Evolutionary conservation across 352 stramenopile species (phyloP).

Genomic region (Phytopythium vexans): DNA sequence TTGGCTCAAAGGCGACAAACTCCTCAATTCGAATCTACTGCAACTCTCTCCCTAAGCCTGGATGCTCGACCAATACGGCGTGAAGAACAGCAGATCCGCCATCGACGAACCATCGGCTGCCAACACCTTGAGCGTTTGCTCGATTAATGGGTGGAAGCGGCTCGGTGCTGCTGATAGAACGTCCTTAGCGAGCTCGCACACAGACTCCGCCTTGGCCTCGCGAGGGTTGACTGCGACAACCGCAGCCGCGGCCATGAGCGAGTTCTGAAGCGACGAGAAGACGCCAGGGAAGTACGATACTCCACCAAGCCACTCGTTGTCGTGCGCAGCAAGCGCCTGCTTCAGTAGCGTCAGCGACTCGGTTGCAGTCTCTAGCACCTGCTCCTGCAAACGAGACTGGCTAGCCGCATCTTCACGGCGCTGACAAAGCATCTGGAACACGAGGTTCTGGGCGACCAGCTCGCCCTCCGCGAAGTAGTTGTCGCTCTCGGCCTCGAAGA

Average conservation of each 20-base stretch:
- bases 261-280: conserved; percentile 50
- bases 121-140: conserved; percentile 30
- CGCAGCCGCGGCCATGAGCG: conserved; percentile 39
- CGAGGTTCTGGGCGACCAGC: conserved; percentile 54
- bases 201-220: background rate
- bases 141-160: conserved; percentile 31
- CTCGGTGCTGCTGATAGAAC: conserved; percentile 11
- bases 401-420: conserved; percentile 12
- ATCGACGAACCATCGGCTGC: conserved; percentile 6
- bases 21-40: too few relatives aligned
- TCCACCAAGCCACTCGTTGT: conserved; percentile 50
- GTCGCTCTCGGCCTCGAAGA: conserved; percentile 78
- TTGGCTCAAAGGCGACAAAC: too few relatives aligned
- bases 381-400: conserved; percentile 17
- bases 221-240: conserved; percentile 18
- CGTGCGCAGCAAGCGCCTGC: conserved; percentile 10
- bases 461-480: conserved; percentile 76
- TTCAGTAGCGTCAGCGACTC: conserved; percentile 25
- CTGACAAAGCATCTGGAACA: conserved; percentile 34
- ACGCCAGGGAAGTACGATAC: conserved; percentile 67
- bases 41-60: background rate
- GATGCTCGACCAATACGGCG: conserved; percentile 34
- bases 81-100: conserved; percentile 42
- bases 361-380: conserved; percentile 23
- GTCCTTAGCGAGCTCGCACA: conserved; percentile 19